Evolutionary conservation across 2,329 filamentous ascomycete species (phyloP), one percentile per base, ranked within the genome.

Genomic region (Xylaria multiplex): DNA sequence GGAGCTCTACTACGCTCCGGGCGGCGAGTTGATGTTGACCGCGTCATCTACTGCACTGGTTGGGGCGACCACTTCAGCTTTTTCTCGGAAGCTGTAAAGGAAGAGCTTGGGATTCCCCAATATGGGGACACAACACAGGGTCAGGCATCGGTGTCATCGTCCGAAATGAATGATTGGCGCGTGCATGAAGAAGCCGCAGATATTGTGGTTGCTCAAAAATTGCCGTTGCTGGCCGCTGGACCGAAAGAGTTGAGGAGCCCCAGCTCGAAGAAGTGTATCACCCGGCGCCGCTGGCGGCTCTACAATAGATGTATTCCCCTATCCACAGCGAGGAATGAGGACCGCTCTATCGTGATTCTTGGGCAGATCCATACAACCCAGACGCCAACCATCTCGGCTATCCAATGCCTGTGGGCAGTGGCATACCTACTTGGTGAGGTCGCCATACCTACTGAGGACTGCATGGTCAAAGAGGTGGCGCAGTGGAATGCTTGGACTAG

Each of bases 61-160:
- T 73, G 68, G 68, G 65, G 60, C 13, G 63, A 73, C 42, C 62
- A 70, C 59, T 72, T 71, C 30, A 59, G 48, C 54, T 56, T 70
- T 22, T 73, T 73, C 42, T 58, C 58, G 24, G 43, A 61, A 2
- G 60, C 61, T 30, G 27, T 60, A 5, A 69, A 67, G 50, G 58
- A 53, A 9, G 43, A 69, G 61, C 45, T 66, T 35, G 71, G 71
- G n/a, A 60, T 72, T 48, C 69, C 69, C n/a, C 63, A 27, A 27
- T 27, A 27, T 5, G 27, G 27, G 27, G 27, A 3, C 27, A 5
- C 27, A 5, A 27, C 5, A 27, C 27, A 3, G 27, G 5, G 27
- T 27, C 27, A 27, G 27, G 2, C 27, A 27, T 27, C 27, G 5
- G 27, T 27, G 3, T 5, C 27, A 27, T 27, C 27, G 27, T 27